Evolutionary conservation across 495 filamentous ascomycete species (phyloP), one percentile per base, ranked within the genome.

Genomic region (Articulospora tetracladia): DNA sequence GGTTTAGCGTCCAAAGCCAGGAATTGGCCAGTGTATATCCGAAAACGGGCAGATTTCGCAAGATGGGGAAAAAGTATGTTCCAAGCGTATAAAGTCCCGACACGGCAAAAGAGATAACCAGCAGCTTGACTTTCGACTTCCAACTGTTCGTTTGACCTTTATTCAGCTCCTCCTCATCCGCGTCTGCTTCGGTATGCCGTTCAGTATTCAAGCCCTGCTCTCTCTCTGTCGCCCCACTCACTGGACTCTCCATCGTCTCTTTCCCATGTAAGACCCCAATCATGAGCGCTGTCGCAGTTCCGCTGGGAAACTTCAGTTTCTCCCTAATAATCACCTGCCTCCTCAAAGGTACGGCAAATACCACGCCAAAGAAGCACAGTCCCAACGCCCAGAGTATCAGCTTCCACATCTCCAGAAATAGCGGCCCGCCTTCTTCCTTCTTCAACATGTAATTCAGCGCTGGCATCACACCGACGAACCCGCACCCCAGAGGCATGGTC

Each of bases 1-100:
- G 94, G 60, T 99, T 99, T 15, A 99, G 79, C 19, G 89, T 93
- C 94, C 94, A 99, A 2, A 98, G 78, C 93, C 93, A 98, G 22
- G 85, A 84, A 17, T 78, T 71, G 0, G 92, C 93, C 10, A 95
- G 80, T 7, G 79, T 70, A 1, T 81, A 70, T 0, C 94, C 94
- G 64, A 98, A 89, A 34, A 98, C 77, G 3, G 95, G 94, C 36
- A 98, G 77, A 64, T 90, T 84, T 20, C 91, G 86, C 26, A 97
- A 74, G 34, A 93, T 76, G 0, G 94, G 95, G 30, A 97, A 79
- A 71, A 98, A 98, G 69, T 96, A 98, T 0, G 91, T 92, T 17
- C 86, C 79, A n/a, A 98, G 74, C 0, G 95, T 97, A 65, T 83
- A 88, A 15, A 80, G 12, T 1, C 79, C 79, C 2, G 80, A 85